Percentiles rank a stretch among this genome's conserved stretches.
These are phyloP conservation scores for Aureobasidium mangrovei DNA, from an alignment of 2,329 filamentous ascomycete genomes.

Conservation along the genomic window DNA sequence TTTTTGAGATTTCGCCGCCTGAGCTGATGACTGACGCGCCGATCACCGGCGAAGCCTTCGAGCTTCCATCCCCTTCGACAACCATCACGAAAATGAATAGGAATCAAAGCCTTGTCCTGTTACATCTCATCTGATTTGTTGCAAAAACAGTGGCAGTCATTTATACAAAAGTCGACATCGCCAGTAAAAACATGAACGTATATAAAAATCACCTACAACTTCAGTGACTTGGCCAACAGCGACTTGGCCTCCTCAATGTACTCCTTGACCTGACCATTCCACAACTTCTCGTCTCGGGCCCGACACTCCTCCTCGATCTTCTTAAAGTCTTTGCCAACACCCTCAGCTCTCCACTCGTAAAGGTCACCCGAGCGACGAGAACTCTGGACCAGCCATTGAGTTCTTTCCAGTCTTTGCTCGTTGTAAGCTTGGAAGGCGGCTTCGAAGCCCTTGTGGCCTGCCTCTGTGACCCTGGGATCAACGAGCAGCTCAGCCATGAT, in stretches of 20 bases:
- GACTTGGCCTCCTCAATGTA: slow-evolving; percentile 14
- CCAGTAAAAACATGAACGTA: background rate
- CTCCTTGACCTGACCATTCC: slow-evolving; percentile 15
- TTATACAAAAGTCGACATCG: background rate
- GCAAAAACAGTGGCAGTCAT: background rate
- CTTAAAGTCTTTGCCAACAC: slow-evolving; percentile 27
- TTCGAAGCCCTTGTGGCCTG: slow-evolving; percentile 20
- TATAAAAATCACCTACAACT: background rate
- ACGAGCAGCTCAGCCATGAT: slow-evolving; percentile 23
- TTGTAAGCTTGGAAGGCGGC: slow-evolving; percentile 34
- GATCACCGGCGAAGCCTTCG: no score
- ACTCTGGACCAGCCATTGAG: slow-evolving; percentile 37
- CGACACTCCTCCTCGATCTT: slow-evolving; percentile 29
- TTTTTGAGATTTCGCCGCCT: no score
- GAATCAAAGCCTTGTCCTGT: no score
- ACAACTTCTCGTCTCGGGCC: slow-evolving; percentile 3
- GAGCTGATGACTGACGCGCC: no score
- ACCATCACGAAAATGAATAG: no score
- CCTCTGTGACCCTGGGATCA: slow-evolving; percentile 16
- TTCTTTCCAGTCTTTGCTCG: slow-evolving; percentile 31
- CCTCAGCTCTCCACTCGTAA: slow-evolving; percentile 31
- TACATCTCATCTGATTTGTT: background rate
- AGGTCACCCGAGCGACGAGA: slow-evolving; percentile 33
- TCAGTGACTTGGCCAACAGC: slow-evolving; percentile 4
- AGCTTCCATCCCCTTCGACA: no score